Base-by-base conservation (phyloP, 148 eudicot genomes). In the Beta vulgaris region DNA sequence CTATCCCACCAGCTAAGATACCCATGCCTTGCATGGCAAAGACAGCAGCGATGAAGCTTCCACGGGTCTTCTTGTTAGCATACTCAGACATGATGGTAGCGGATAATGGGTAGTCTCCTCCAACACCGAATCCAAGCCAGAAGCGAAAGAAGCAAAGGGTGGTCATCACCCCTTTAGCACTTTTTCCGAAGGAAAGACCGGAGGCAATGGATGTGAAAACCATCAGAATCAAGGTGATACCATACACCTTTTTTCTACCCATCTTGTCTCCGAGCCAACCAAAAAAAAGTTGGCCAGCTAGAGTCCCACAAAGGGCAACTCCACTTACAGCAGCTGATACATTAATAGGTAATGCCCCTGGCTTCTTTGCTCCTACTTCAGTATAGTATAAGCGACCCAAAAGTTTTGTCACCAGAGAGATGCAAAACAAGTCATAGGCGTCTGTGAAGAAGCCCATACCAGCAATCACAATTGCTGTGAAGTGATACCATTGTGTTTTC, bases 401-500 rank as follows among this genome's bases (percentile, higher is more conserved):
- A 29, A 91, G 80, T 40, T 88, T 88, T 0, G 96, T 91, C 1
- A 88, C 82, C 0, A 91, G 75, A 10, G 96, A 91, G 53, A 91
- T 87, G 77, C 87, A 75, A 57, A 91, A 91, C 2, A 91, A 82
- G 61, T 91, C 96, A 25, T 91, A 91, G 35, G 96, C 96, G 31
- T 91, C 96, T 4, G 92, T 91, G 74, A 91, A 90, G 73, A 90
- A 90, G 4, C 95, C 95, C 95, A 90, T 90, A 4, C 91, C 95
- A 0, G 93, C 91, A 10, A 90, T 85, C 23, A 87, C 69, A 31
- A 90, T 87, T 0, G 93, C 86, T 1, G 93, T 89, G 84, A 89
- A 89, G 14, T 88, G 92, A 76, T 88, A 86, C 76, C 73, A 58
- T 80, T 86, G 92, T 25, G 92, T 89, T 57, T 85, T 89, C 1